Conservation (phyloP, 148 eudicot species). For the Chenopodium quinoa region DNA sequence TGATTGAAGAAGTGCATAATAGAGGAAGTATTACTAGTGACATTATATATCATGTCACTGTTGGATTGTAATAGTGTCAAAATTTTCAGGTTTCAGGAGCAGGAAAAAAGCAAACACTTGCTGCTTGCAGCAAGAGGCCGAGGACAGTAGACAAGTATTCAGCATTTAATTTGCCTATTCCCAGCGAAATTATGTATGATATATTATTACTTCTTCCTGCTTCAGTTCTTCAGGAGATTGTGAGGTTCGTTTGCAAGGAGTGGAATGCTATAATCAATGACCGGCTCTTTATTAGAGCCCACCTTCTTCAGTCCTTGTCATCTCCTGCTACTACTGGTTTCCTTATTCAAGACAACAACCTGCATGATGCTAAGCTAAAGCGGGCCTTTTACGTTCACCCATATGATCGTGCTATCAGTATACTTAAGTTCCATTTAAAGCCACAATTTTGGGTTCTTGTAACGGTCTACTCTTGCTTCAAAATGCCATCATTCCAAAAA, state of each 20-base stretch:
- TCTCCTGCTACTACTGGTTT: neutral
- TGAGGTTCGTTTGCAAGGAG: constrained; percentile 4
- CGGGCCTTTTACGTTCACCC: neutral
- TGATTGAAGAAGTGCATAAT: no score
- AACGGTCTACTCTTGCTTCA: neutral
- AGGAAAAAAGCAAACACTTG: neutral
- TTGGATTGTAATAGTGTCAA: neutral
- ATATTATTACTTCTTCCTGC: neutral
- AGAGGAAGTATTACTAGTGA: no score
- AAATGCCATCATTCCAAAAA: neutral
- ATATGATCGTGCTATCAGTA: constrained; percentile 3
- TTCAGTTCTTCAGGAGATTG: neutral
- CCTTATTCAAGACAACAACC: neutral
- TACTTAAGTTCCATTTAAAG: neutral
- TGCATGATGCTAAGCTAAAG: neutral
- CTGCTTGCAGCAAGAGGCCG: neutral
- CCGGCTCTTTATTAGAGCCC: neutral
- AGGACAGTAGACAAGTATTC: no score
- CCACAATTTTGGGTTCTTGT: neutral
- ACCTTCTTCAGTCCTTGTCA: constrained; percentile 3
- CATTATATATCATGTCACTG: neutral
- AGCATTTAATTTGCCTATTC: no score
- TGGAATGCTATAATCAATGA: constrained; percentile 3
- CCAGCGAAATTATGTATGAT: neutral
- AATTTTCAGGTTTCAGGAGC: constrained; percentile 1